Conservation (phyloP, 805 yeast genomes). For the Saturnispora kantuleensis region DNA sequence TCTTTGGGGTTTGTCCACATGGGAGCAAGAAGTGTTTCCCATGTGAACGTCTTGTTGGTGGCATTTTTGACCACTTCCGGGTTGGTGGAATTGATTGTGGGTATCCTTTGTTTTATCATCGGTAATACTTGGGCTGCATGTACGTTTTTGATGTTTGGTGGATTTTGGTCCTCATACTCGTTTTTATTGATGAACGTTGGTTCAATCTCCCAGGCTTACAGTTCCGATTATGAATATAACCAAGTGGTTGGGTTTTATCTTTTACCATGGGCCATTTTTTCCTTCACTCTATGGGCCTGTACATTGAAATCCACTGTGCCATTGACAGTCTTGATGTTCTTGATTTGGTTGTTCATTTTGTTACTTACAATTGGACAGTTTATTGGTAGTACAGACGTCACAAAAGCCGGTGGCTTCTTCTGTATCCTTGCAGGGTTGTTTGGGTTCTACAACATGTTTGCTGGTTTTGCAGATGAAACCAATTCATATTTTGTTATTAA, state of each 20-base stretch:
- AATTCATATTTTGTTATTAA: constrained; percentile 48
- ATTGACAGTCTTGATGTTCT: constrained; percentile 31
- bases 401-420: constrained; percentile 40
- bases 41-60: constrained; percentile 35
- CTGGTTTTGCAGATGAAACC: constrained; percentile 38
- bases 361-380: constrained; percentile 36
- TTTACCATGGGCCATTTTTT: constrained; percentile 43
- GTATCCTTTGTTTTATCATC: constrained; percentile 39
- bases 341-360: constrained; percentile 37
- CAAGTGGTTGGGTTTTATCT: constrained; percentile 41
- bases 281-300: constrained; percentile 35
- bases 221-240: constrained; percentile 27
- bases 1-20: constrained; percentile 37
- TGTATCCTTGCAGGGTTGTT: constrained; percentile 33
- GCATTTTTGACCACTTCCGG: constrained; percentile 43
- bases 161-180: constrained; percentile 44
- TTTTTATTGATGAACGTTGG: constrained; percentile 36
- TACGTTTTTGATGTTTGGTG: constrained; percentile 43
- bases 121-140: constrained; percentile 51
- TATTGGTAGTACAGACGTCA: constrained; percentile 25
- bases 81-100: constrained; percentile 38
- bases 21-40: constrained; percentile 37
- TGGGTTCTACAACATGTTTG: constrained; percentile 39
- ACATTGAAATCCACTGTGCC: constrained; percentile 41
- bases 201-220: constrained; percentile 32